A percentile compares a stretch with the other conserved stretches of the same genome.
These are phyloP conservation scores for Sesbania bispinosa DNA, from an alignment of 306 rosid genomes.

Conservation along the genomic window DNA sequence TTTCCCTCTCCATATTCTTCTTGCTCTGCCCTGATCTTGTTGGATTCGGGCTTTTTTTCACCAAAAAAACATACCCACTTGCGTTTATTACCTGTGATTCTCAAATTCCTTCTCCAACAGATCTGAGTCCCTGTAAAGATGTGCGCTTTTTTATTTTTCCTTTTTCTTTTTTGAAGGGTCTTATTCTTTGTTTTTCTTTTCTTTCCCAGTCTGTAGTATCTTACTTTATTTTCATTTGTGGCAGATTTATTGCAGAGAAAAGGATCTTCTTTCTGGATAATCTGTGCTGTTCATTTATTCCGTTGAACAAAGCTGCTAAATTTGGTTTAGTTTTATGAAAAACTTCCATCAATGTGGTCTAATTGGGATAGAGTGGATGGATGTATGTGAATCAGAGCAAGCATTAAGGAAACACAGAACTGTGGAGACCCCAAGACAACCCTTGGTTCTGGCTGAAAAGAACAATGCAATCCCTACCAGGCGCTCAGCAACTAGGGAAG, in stretches of 20 bases:
- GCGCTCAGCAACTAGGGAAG: conserved; percentile 58
- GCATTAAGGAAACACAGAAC: conserved; percentile 57
- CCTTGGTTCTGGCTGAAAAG: conserved; percentile 72
- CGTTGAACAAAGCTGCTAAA: conserved; percentile 40
- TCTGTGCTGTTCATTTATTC: conserved; percentile 39
- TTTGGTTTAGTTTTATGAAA: conserved; percentile 44
- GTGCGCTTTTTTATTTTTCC: conserved; percentile 44
- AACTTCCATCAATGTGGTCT: conserved; percentile 71
- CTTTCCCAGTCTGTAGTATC: conserved; percentile 45
- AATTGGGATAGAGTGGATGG: conserved; percentile 82
- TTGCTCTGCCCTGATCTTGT: conserved; percentile 54
- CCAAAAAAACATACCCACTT: conserved; percentile 45
- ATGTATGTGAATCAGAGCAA: conserved; percentile 63
- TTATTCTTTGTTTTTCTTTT: conserved; percentile 49
- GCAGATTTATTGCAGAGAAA: conserved; percentile 70
- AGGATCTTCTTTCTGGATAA: conserved; percentile 62
- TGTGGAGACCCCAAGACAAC: conserved; percentile 51
- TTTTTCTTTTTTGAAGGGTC: conserved; percentile 37
- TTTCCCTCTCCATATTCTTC: conserved; percentile 40
- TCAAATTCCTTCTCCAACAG: conserved; percentile 38
- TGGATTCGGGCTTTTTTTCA: conserved; percentile 41
- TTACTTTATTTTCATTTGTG: conserved; percentile 53
- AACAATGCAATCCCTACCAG: conserved; percentile 59
- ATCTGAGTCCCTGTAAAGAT: conserved; percentile 73
- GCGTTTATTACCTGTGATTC: conserved; percentile 33